Percentiles rank a stretch among this genome's conserved stretches.
These are phyloP conservation scores for Epichloe scottii DNA, from an alignment of 2,329 filamentous ascomycete species.

Conservation along the genomic window DNA sequence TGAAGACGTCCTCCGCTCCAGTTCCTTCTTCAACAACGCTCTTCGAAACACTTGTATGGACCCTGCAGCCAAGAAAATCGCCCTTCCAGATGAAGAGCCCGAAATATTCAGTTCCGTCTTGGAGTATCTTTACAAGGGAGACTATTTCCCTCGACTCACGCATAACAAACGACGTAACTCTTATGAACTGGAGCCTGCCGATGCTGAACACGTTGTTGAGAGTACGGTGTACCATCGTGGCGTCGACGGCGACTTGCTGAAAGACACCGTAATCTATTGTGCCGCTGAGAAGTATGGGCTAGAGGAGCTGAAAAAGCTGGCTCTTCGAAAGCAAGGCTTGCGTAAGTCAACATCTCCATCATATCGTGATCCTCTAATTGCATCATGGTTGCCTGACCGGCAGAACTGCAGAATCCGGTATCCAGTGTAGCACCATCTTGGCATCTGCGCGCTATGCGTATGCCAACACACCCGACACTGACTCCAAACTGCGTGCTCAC, in stretches of 20 bases:
- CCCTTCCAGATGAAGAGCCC: constrained; percentile 73
- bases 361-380: neutral
- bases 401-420: constrained; percentile 48
- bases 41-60: constrained; percentile 24
- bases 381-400: neutral
- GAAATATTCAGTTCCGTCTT: constrained; percentile 85
- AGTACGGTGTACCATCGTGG: constrained; percentile 58
- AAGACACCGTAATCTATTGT: constrained; percentile 87
- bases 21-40: constrained; percentile 56
- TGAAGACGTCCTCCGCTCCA: constrained; percentile 68
- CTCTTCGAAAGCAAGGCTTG: constrained; percentile 79
- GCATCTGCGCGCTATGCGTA: constrained; percentile 84
- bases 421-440: constrained; percentile 75
- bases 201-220: constrained; percentile 37
- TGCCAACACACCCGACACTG: constrained; percentile 73
- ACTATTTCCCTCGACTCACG: constrained; percentile 74
- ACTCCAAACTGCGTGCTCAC: constrained; percentile 83
- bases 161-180: constrained; percentile 71
- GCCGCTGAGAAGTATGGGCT: constrained; percentile 74
- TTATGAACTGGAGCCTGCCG: constrained; percentile 64
- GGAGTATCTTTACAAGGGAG: constrained; percentile 87
- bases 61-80: constrained; percentile 49
- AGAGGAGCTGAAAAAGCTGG: constrained; percentile 71
- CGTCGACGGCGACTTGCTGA: constrained; percentile 57
- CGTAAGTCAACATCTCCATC: constrained; percentile 36